Evolutionary conservation across 2,329 filamentous ascomycete genomes (phyloP), one percentile per base, ranked within the genome.

Genomic region (Colletotrichum gigasporum): DNA sequence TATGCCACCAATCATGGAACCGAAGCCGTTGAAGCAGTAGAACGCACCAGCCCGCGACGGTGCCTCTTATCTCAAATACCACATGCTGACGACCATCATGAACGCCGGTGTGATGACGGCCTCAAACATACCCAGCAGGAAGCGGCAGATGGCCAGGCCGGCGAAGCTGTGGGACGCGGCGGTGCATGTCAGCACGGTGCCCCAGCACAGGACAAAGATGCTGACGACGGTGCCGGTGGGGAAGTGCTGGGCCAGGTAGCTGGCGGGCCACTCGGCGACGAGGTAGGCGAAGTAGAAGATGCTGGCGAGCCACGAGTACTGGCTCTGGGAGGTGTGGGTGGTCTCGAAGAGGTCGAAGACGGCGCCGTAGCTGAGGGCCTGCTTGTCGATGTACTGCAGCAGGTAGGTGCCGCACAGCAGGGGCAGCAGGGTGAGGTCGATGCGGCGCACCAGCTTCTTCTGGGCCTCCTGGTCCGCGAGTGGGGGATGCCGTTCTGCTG

Each of bases 401-500:
- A 66, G 41, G 12, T 66, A 63, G 5, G 54, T 59, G 24, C 60
- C 60, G 39, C 52, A 79, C 14, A 63, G 60, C 24, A 63, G 39
- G 16, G 60, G 53, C 12, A 63, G 39, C 8, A 63, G n/a, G 5
- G 60, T 59, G 6, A 47, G 28, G 2, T 59, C 60, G 3, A 63
- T 32, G 28, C 41, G 47, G 0, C 47, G 45, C 6, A 60, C 55
- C 1, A 60, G 39, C 34, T 54, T 64, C 44, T 73, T 71, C 58
- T 70, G 67, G 5, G 63, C 51, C 5, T 65, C 63, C 16, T 76
- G 69, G 63, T 86, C 83, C 80, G 76, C 4, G 76, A 72, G n/a
- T 76, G 71, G 4, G 74, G 78, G 66, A 83, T 78, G 58, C 79
- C 79, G 70, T 84, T 75, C 37, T 83, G 73, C n/a, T 76, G 77